Base-by-base conservation (phyloP, 2,329 filamentous ascomycete genomes). In the Alternaria atra region DNA sequence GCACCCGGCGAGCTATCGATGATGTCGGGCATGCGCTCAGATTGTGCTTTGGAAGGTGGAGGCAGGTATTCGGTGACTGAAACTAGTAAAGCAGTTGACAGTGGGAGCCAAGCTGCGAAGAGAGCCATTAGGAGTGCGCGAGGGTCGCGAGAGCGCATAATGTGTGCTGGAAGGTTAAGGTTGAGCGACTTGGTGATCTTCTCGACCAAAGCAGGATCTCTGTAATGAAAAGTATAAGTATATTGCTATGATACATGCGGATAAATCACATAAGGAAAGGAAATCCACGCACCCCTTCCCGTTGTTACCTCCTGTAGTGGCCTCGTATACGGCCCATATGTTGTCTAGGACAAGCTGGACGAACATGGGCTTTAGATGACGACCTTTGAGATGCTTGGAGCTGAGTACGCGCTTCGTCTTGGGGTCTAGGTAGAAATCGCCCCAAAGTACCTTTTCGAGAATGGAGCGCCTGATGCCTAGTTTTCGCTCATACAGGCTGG, bases 371-470 rank as follows among this genome's bases (percentile, higher is more conserved):
- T 98, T 99, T 63, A 99, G 82, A 60, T 90, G 88, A 47, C 95
- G 87, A 4, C 95, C 95, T 76, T 97, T 98, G 52, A 99, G 83
- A 82, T 99, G 95, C 79, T 97, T 98, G 29, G 90, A 87, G 1
- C 90, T 91, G 6, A 99, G 83, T 0, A 99, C 90, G 74, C 97
- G 92, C 79, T 97, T 99, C 1, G 94, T 97, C 80, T 98, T 99
- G 6, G 95, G 93, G 73, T 99, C 95, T 44, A 99, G 83, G 78
- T 97, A 99, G 77, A 92, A 99, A 77, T 93, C 94, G 46, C 95
- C 95, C 95, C 95, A 99, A 0, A 99, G 85, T 0, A 97, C 93
- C 76, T 95, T 97, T 79, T 99, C 94, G 75, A 99, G 86, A 0
- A 92, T 81, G 27, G 88, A 89, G 47, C 94, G 87, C 80, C 97